Evolutionary conservation across 1,284 basidiomycete species (phyloP).

Genomic region (Tilletia caries): DNA sequence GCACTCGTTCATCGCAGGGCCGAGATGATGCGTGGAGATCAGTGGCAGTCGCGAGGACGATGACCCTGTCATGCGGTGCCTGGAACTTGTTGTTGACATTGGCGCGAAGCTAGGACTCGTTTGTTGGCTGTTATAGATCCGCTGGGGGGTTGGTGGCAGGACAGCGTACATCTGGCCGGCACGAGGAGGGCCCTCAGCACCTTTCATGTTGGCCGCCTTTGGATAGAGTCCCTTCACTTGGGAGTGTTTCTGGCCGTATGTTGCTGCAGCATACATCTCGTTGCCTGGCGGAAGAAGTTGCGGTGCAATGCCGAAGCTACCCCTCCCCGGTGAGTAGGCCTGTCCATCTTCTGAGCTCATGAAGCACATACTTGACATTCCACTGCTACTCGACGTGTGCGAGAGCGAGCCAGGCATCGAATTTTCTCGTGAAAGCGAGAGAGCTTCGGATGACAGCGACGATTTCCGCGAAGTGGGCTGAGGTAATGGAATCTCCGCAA

Average conservation of each 20-base stretch:
- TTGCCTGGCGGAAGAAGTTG: too few species aligned
- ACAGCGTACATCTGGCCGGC: background rate
- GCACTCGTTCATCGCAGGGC: background rate
- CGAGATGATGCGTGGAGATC: background rate
- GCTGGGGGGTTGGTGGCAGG: background rate
- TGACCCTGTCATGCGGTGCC: too few species aligned
- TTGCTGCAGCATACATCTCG: too few species aligned
- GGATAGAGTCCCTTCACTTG: too few species aligned
- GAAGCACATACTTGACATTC: background rate
- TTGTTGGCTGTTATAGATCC: background rate
- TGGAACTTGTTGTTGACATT: background rate
- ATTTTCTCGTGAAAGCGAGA: constrained; percentile 24
- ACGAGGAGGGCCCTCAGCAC: too few species aligned
- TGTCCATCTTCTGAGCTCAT: background rate
- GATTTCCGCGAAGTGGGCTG: background rate
- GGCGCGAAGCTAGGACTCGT: background rate
- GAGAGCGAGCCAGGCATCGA: constrained; percentile 16
- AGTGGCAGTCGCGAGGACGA: background rate
- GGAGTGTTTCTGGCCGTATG: too few species aligned
- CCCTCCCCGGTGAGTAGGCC: background rate
- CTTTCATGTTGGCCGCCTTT: too few species aligned
- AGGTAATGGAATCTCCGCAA: background rate
- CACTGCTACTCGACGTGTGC: background rate
- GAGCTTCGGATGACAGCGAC: constrained; percentile 17
- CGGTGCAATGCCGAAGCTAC: too few species aligned